Percentiles rank a stretch among this genome's conserved stretches.
These are phyloP conservation scores for Elasticomyces elasticus DNA, from an alignment of 495 filamentous ascomycete genomes.

Conservation along the genomic window DNA sequence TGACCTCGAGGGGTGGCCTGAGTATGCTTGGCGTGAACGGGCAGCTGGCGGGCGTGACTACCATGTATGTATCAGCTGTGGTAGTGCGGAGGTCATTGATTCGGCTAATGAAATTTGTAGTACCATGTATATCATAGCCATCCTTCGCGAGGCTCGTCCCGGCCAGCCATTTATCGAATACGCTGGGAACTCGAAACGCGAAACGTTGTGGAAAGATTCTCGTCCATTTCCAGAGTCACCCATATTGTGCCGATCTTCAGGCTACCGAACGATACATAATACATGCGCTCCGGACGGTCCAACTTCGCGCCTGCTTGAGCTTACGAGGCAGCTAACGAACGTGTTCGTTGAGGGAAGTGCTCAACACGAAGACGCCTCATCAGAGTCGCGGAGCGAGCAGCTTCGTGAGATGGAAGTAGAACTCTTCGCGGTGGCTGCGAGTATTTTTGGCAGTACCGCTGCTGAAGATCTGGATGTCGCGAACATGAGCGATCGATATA, in stretches of 20 bases:
- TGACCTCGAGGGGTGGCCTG: conserved; percentile 25
- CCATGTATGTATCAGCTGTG: conserved; percentile 10
- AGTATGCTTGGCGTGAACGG: conserved; percentile 9
- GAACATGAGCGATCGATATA: conserved; percentile 19
- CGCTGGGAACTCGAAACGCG: background rate
- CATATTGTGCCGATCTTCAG: background rate
- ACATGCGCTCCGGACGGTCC: background rate
- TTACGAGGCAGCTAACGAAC: background rate
- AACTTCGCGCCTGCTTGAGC: background rate
- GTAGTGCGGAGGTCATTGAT: background rate
- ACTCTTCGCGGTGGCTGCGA: background rate
- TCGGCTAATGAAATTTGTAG: background rate
- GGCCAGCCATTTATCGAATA: background rate
- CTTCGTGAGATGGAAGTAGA: background rate
- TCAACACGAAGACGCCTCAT: background rate
- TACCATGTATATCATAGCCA: conserved; percentile 7
- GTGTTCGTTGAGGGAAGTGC: background rate
- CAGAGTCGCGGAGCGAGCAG: background rate
- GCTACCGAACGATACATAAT: background rate
- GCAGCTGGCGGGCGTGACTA: conserved; percentile 11
- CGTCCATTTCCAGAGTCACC: conserved; percentile 2
- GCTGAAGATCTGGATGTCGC: background rate
- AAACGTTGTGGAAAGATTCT: background rate
- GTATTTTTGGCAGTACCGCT: background rate
- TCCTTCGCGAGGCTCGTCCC: background rate